phyloP scores from a whole-genome alignment of 768 basidiomycete species.

The Trametopsis cervina region DNA sequence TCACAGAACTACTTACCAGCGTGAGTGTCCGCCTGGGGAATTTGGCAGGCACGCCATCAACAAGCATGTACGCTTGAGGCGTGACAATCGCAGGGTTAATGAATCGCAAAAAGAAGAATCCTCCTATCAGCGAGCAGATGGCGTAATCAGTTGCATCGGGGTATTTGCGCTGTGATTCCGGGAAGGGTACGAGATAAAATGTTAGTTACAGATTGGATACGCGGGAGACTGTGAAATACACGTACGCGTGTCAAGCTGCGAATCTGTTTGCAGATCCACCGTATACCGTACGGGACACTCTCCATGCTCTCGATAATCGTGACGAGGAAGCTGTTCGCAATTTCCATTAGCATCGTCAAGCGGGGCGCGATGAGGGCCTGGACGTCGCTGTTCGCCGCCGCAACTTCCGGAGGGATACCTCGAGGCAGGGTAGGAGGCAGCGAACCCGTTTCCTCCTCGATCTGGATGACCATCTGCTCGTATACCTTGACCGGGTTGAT shows the following conservation, averaged over 20 bases:
- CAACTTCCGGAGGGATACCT: conserved; percentile 91
- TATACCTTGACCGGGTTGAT: conserved; percentile 99
- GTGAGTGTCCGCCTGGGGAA: conserved; percentile 96
- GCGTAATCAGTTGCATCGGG: conserved; percentile 98
- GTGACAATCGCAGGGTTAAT: conserved; percentile 99
- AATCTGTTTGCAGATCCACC: conserved; percentile 99
- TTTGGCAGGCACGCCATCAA: conserved; percentile 95
- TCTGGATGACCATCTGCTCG: conserved; percentile 99
- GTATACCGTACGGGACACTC: conserved; percentile 96
- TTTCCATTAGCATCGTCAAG: conserved; percentile 99
- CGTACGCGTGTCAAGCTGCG: conserved; percentile 88
- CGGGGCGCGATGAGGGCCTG: conserved; percentile 97
- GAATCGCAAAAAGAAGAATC: conserved; percentile 99
- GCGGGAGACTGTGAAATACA: conserved; percentile 8
- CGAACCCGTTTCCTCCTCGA: conserved; percentile 93
- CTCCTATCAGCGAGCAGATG: conserved; percentile 96
- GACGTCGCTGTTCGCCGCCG: conserved; percentile 89
- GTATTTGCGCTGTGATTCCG: conserved; percentile 76
- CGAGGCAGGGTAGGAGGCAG: conserved; percentile 88
- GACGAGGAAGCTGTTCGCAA: conserved; percentile 93
- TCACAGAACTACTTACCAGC: conserved; percentile 39
- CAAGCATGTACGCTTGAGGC: conserved; percentile 99
- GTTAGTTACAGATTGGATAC: conserved; percentile 1
- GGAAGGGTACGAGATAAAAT: conserved; percentile 1
- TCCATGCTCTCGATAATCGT: conserved; percentile 99